Evolutionary conservation across 1,139 yeast genomes (phyloP).

Genomic region (Suhomyces maxii): DNA sequence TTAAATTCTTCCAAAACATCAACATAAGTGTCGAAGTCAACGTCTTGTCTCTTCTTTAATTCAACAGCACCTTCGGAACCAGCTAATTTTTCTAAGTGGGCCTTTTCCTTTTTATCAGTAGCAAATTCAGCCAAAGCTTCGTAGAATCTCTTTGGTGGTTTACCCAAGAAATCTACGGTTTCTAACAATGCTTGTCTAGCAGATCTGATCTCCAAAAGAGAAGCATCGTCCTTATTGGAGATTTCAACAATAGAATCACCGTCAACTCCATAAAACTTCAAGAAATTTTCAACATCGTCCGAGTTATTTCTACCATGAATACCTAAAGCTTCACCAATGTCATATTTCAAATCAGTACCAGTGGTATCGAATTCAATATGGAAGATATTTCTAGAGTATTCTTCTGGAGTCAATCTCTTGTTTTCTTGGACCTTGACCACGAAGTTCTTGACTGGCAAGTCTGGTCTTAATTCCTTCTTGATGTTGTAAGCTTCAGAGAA

Average conservation of each 20-base stretch:
- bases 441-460: constrained; percentile 80
- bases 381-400: constrained; percentile 93
- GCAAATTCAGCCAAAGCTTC: constrained; percentile 79
- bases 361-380: constrained; percentile 91
- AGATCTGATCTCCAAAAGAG: constrained; percentile 68
- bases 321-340: constrained; percentile 96
- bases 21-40: constrained; percentile 74
- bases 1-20: constrained; percentile 80
- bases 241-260: constrained; percentile 68
- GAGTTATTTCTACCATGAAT: constrained; percentile 85
- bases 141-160: constrained; percentile 93
- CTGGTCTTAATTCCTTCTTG: constrained; percentile 72
- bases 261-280: constrained; percentile 69
- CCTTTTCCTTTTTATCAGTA: constrained; percentile 64
- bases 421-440: constrained; percentile 90
- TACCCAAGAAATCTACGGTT: constrained; percentile 85
- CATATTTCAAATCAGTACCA: constrained; percentile 89
- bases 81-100: constrained; percentile 60
- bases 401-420: constrained; percentile 87
- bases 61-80: constrained; percentile 84
- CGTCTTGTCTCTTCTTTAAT: constrained; percentile 83
- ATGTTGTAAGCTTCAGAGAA: constrained; percentile 79
- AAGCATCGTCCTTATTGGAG: constrained; percentile 66
- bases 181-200: constrained; percentile 79
- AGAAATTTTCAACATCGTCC: constrained; percentile 65